Base-by-base conservation (phyloP, 208 protist species). In the Herpetomonas tarakana region DNA sequence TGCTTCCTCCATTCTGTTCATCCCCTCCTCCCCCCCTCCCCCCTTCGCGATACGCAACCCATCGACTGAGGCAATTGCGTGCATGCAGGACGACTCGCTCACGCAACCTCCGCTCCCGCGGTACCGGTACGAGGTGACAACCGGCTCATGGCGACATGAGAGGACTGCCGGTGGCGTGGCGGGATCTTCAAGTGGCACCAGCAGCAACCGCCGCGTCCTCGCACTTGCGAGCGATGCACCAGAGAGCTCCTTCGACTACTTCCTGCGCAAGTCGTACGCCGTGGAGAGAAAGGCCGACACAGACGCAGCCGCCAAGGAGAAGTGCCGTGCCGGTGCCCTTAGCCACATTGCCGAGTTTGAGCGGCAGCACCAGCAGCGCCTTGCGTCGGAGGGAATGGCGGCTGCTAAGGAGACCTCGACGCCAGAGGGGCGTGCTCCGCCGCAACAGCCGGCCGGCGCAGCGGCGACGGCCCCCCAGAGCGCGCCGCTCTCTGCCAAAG, bases 191-290 rank as follows among this genome's bases (percentile, higher is more conserved):
- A n/a, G 35, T 14, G 35, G 35, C 35, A 41, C 6, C 35, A 14
- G 9, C 6, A 41, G 35, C 35, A 41, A 41, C 6, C 35, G 35
- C 35, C 14, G 35, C 35, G 35, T 14, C 35, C 9, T 41, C 35
- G 14, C 14, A 14, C 35, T 41, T 18, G 35, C 35, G 9, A 41
- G 35, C 35, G 35, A 41, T 41, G 14, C 35, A 6, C 35, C 35
- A 25, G 80, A 88, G 39, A 88, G 79, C 62, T 84, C 83, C 26
- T 79, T 78, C 29, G 86, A 93, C 47, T 83, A 76, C 50, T 84
- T 86, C 39, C 58, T 93, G 29, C 60, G 75, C 11, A 41, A 68
- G 7, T 63, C 65, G 11, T 65, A 70, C 30, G 68, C 68, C 9
- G 62, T 72, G 45, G 31, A 61, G 45, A 21, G 35, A 62, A 19